Base-by-base conservation (phyloP, 371 early-diverging fungal genomes). In the Blakeslea trispora region DNA sequence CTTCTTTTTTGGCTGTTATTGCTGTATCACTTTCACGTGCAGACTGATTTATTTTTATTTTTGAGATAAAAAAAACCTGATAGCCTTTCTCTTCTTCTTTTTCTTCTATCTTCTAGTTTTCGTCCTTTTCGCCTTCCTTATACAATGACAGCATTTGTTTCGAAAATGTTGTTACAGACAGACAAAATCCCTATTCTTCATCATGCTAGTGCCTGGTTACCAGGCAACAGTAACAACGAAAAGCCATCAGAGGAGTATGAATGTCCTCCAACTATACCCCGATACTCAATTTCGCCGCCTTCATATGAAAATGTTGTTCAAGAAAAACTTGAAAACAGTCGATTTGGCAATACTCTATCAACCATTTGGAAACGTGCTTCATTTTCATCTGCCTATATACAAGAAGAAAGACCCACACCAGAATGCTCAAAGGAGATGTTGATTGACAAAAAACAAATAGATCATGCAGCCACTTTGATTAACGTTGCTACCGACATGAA, bases 401-500 rank as follows among this genome's bases (percentile, higher is more conserved):
- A 37, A 3, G 37, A 39, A 21, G n/a, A n/a, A 39, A 23, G 3
- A 45, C 42, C 15, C 61, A 43, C 11, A 32, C 53, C 6, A 50
- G 57, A 32, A 44, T 47, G 32, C 61, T 43, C 24, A 45, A 37
- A 35, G 35, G 17, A 40, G 6, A 49, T 49, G 1, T 56, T 54
- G 11, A 61, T 79, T 40, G 75, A 77, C 61, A 66, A 69, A 47
- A 63, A 65, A 32, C 44, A 75, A 50, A 55, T 80, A 10, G 70
- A 80, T 18, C 81, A 80, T 41, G 77, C 79, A 4, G 61, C 78
- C 48, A 72, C 77, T 3, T 61, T 82, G 3, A 63, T 79, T 8
- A 74, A 72, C 32, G 63, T 79, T 3, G 75, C 81, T 7, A 59
- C 77, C 15, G 79, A 82, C 19, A 77, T 76, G 56, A 77, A 72